Base-by-base conservation (phyloP, 257 asterid genomes). In the Lycium barbarum region DNA sequence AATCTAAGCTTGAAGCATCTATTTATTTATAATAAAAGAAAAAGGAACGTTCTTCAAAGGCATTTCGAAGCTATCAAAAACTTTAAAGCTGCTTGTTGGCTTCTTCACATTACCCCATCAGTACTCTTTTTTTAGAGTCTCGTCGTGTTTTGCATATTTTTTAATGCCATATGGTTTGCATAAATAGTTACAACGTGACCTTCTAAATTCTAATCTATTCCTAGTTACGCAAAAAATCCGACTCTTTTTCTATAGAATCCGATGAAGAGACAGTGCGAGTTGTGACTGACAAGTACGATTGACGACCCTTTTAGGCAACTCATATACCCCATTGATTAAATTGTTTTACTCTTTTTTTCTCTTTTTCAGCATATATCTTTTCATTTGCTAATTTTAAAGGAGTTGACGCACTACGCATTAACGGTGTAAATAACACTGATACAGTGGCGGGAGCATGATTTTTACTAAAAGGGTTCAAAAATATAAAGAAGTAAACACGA, bases 51-150 rank as follows among this genome's bases (percentile, higher is more conserved):
- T 66, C 88, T 84, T 86, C 89, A 71, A 89, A 68, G 86, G 73
- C 81, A 83, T 84, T 87, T 90, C 58, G 88, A 86, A 86, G 84
- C 83, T 40, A 87, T 83, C 82, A 66, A 88, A 70, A 87, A 81
- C 82, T 73, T 86, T 80, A 86, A 89, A 83, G 86, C 83, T 84
- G 87, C 78, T 85, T 88, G 26, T 70, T 70, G 91, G 84, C 84
- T 84, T 88, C 88, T 87, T 85, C 79, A 57, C 85, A 71, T 59
- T 88, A 61, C 78, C 83, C 87, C 83, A 84, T 35, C 81, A 40
- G 45, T 10, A 74, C 36, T 54, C 58, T n/a, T 83, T 71, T 73
- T 86, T 73, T 61, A 36, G 80, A 59, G 89, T 63, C 84, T 85
- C 80, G 20, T 85, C 85, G 66, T 74, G 83, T 61, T 83, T 6